Conservation (phyloP, 208 protist species). For the Trypanosoma mega region DNA sequence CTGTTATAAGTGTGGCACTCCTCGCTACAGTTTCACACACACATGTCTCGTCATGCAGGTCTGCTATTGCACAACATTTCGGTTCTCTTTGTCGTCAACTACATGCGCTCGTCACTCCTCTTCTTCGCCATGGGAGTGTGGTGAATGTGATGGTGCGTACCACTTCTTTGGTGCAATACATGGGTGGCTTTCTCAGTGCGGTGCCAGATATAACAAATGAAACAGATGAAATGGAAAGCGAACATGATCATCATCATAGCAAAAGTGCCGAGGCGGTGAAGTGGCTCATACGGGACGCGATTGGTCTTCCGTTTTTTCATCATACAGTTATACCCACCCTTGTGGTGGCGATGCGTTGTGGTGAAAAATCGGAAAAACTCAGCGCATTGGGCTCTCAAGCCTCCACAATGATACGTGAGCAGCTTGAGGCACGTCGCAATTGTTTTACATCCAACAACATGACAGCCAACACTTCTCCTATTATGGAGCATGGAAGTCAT, state of each 20-base stretch:
- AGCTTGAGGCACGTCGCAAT: conserved; percentile 64
- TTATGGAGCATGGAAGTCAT: too few species aligned
- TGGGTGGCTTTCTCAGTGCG: conserved; percentile 67
- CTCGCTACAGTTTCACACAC: conserved; percentile 10
- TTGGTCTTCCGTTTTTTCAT: conserved; percentile 31
- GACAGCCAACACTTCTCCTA: too few species aligned
- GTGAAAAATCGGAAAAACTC: conserved; percentile 52
- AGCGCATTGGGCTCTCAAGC: conserved; percentile 57
- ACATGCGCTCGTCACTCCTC: conserved; percentile 40
- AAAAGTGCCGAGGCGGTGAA: neutral
- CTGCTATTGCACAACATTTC: conserved; percentile 32
- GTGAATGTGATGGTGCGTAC: conserved; percentile 85
- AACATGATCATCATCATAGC: conserved; percentile 3
- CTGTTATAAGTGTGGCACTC: conserved; percentile 33
- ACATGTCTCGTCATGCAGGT: neutral
- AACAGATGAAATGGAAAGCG: conserved; percentile 9
- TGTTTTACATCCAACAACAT: conserved; percentile 23
- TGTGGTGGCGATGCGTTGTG: conserved; percentile 37
- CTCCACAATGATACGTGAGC: conserved; percentile 54
- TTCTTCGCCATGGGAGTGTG: conserved; percentile 55
- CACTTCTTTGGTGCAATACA: conserved; percentile 78
- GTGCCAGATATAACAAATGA: too few species aligned
- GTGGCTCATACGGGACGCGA: conserved; percentile 25
- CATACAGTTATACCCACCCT: conserved; percentile 53
- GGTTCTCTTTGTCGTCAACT: conserved; percentile 54